Conservation (phyloP, 2,329 filamentous ascomycete genomes). For the Pseudogymnoascus sp. region DNA sequence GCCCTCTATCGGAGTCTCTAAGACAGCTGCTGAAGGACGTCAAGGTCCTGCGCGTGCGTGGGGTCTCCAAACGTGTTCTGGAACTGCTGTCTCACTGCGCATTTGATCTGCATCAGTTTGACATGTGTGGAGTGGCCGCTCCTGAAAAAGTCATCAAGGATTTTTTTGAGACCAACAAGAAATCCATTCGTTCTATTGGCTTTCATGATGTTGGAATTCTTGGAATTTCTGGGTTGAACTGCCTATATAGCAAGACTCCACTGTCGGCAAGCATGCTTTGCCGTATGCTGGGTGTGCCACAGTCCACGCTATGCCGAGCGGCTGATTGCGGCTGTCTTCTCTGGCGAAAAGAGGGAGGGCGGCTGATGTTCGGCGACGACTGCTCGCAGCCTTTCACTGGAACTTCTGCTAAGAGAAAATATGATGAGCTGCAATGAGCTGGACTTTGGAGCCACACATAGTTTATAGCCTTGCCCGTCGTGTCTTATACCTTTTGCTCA, state of each 20-base stretch:
- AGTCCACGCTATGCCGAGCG: constrained; percentile 15
- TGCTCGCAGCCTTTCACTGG: not conserved
- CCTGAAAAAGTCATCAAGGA: constrained; percentile 8
- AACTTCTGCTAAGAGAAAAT: not conserved
- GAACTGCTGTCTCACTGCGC: constrained; percentile 10
- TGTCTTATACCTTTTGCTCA: no score
- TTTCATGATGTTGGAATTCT: constrained; percentile 8
- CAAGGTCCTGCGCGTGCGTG: no score
- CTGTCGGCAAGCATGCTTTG: not conserved
- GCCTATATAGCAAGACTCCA: not conserved
- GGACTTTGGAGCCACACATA: no score
- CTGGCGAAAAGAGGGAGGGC: constrained; percentile 9
- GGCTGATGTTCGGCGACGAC: not conserved
- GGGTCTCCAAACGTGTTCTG: not conserved
- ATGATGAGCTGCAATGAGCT: not conserved
- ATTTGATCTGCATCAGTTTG: constrained; percentile 9
- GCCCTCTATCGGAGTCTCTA: no score
- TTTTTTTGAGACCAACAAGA: constrained; percentile 12
- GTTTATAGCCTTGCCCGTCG: no score
- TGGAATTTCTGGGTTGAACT: not conserved
- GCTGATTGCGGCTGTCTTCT: constrained; percentile 12
- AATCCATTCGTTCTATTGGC: constrained; percentile 10
- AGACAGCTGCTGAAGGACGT: no score
- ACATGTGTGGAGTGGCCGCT: constrained; percentile 10
- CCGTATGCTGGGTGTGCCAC: constrained; percentile 15